Evolutionary conservation across 2,329 filamentous ascomycete genomes (phyloP), one percentile per base, ranked within the genome.

Genomic region (Fusarium avenaceum): DNA sequence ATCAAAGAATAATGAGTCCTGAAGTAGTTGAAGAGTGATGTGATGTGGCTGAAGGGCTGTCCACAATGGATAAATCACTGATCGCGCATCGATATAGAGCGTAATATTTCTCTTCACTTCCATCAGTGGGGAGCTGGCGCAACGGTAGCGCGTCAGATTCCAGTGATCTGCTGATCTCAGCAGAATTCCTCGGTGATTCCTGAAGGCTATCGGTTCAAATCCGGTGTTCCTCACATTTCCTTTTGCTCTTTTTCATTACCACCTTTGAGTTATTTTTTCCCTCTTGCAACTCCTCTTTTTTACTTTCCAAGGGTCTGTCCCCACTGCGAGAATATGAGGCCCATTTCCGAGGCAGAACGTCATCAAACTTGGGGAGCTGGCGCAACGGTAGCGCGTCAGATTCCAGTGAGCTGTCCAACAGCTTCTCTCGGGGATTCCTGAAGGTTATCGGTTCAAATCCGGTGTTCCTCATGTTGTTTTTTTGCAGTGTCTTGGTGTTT

Each of bases 181-280:
- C 30, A 43, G 44, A 50, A 1, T 15, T 55, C 39, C 20, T 44
- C 6, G 58, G 60, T 32, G 45, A 46, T 57, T 63, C 59, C 59
- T 63, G 59, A 63, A 63, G 59, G 59, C 32, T 62, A 62, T 62
- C 57, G 59, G 59, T 62, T 62, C 59, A 62, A 62, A 62, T 62
- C 59, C 59, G 59, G 58, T 62, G 58, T 62, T 55, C 58, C 58
- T 61, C 58, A 62, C 22, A 19, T n/a, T 33, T 43, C 22, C 22
- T 39, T 1, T 17, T 38, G 35, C 35, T n/a, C 35, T n/a, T 38
- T 10, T 38, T 4, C 17, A n/a, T n/a, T 19, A 4, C 17, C 1
- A 10, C 19, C 17, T 1, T 2, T 17, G 5, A 13, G 19, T 19
- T 7, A n/a, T 14, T 32, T 6, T 7, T 19, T 4, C 5, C 33